Evolutionary conservation across 2,329 filamentous ascomycete species (phyloP), one percentile per base, ranked within the genome.

Genomic region (Aspergillus spinulosporus): DNA sequence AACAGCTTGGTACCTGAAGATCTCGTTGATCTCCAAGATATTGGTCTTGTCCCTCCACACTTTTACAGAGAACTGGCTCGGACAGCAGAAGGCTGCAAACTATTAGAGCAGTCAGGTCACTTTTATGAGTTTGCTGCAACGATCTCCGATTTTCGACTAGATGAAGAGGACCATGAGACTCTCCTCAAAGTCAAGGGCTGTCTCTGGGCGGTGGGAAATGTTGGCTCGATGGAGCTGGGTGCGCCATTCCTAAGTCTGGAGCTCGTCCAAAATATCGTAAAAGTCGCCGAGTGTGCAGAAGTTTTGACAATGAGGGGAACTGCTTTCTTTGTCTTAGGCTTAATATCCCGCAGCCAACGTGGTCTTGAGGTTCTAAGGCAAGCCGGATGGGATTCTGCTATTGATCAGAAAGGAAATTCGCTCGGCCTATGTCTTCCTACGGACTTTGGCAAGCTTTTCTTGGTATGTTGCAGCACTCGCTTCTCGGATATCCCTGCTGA

Each of bases 191-290:
- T 97, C 62, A 99, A 99, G 73, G 94, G 92, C 5, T 97, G 92
- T 70, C 80, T 99, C 47, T 99, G 94, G 94, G 94, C 94, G 0
- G 92, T 99, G 1, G 94, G 94, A 26, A 99, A 99, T 65, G 93
- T 99, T 37, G 94, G 94, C 0, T 97, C 92, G 0, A 97, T 99
- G 92, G 93, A 97, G 66, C 85, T 97, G 1, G 94, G 94, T 1
- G 93, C 93, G 1, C 92, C 92, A 0, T 99, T 99, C 71, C 80
- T 99, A 3, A 94, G 89, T 54, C 90, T 86, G 37, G 90, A 97
- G 62, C 91, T 97, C 37, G 91, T 97, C 14, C 85, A 88, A 67
- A 85, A 88, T 60, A 93, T 99, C 60, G 86, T 97, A 46, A 82
- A 86, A 61, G 97, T 99, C 69, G 94, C 94, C 1, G 90, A 96